phyloP scores from a whole-genome alignment of 495 filamentous ascomycete species.

The Trichoderma orchidacearum region DNA sequence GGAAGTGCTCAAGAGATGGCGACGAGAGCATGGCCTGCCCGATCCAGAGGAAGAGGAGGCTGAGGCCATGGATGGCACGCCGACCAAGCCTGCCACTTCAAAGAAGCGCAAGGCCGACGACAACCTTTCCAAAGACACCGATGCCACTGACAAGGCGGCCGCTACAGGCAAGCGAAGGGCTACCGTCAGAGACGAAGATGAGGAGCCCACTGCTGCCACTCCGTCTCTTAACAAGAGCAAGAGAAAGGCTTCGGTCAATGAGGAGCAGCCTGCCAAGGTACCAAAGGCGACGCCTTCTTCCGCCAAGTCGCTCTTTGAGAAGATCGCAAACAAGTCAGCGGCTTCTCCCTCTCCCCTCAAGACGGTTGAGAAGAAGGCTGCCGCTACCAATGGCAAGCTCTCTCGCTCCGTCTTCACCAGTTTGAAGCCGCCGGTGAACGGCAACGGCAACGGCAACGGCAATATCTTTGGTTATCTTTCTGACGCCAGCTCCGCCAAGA shows the following conservation, averaged over 20 bases:
- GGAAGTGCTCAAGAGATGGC: constrained; percentile 34
- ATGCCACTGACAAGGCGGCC: constrained; percentile 17
- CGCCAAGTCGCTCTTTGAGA: constrained; percentile 32
- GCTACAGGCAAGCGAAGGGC: constrained; percentile 32
- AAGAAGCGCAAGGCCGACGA: constrained; percentile 34
- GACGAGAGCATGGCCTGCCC: constrained; percentile 26
- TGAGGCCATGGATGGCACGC: background rate
- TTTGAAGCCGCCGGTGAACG: constrained; percentile 8
- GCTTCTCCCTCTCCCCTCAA: constrained; percentile 6
- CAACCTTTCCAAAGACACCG: constrained; percentile 20
- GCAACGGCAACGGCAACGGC: constrained; percentile 6
- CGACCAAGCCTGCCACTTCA: constrained; percentile 6
- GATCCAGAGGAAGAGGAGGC: constrained; percentile 21
- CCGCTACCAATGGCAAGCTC: constrained; percentile 13
- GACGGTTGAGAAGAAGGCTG: background rate
- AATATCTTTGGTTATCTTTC: constrained; percentile 56
- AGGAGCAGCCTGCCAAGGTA: constrained; percentile 39
- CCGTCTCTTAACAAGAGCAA: constrained; percentile 21
- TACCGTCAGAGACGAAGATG: constrained; percentile 6
- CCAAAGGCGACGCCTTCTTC: constrained; percentile 41
- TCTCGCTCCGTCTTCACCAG: constrained; percentile 14
- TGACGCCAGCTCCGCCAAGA: constrained; percentile 30
- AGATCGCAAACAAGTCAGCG: constrained; percentile 23
- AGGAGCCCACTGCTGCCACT: constrained; percentile 8
- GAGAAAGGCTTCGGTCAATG: constrained; percentile 28